Percentiles rank a stretch among this genome's conserved stretches.
Evolutionary conservation across 2,329 filamentous ascomycete species (phyloP).

Genomic region (Colletotrichum orchidophilum): DNA sequence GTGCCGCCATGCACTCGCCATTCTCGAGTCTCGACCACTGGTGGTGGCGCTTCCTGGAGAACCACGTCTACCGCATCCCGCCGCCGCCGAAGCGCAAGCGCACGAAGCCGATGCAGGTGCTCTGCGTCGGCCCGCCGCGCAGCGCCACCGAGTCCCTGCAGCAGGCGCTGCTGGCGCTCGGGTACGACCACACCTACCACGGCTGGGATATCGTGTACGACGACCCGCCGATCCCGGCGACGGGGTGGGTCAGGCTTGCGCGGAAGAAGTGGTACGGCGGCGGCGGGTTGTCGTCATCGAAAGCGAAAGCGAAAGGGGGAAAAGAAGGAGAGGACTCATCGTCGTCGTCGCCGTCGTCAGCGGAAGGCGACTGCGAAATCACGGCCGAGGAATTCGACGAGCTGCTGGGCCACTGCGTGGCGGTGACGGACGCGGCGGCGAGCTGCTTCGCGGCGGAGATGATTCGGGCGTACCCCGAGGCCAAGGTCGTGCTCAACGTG

Average conservation of each 20-base stretch:
- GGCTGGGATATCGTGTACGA: conserved; percentile 47
- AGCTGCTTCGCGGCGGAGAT: conserved; percentile 51
- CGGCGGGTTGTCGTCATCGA: background rate
- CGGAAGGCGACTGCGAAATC: conserved; percentile 19
- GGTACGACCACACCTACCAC: conserved; percentile 46
- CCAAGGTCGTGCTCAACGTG: conserved; percentile 56
- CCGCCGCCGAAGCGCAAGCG: conserved; percentile 38
- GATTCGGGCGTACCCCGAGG: conserved; percentile 36
- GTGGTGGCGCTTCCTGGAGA: conserved; percentile 29
- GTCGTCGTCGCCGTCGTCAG: too few relatives aligned
- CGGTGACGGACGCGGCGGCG: conserved; percentile 53
- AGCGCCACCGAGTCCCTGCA: conserved; percentile 48
- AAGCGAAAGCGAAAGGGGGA: background rate
- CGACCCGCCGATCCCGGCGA: conserved; percentile 35
- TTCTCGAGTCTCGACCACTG: conserved; percentile 28
- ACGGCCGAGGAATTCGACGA: conserved; percentile 39
- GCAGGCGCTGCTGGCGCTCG: conserved; percentile 41
- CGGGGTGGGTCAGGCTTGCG: conserved; percentile 38
- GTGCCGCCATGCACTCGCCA: conserved; percentile 1
- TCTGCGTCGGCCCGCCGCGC: conserved; percentile 46
- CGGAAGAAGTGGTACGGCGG: conserved; percentile 40
- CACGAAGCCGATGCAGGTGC: conserved; percentile 45
- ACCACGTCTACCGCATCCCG: conserved; percentile 35
- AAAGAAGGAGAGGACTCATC: background rate
- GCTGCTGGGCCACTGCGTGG: conserved; percentile 41